Conservation (phyloP, 768 basidiomycete genomes). For the Leccinum rimulosum region DNA sequence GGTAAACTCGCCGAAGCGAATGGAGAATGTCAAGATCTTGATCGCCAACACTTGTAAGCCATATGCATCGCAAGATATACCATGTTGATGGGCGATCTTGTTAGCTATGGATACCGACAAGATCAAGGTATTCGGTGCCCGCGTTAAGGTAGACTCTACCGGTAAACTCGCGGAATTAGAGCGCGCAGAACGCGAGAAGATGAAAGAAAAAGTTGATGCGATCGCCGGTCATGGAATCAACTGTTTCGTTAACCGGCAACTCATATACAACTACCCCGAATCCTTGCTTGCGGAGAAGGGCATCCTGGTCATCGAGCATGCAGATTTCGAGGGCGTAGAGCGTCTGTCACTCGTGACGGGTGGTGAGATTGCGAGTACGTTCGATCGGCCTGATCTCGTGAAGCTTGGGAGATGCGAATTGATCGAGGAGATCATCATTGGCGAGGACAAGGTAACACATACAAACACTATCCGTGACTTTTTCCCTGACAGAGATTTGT, state of each 20-base stretch:
- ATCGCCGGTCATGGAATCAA: constrained; percentile 86
- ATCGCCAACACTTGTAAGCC: constrained; percentile 95
- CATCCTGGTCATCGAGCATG: constrained; percentile 96
- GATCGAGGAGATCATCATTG: constrained; percentile 99
- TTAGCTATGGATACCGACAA: constrained; percentile 99
- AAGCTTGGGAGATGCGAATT: constrained; percentile 91
- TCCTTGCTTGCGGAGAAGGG: constrained; percentile 92
- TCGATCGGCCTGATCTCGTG: constrained; percentile 88
- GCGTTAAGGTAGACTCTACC: constrained; percentile 93
- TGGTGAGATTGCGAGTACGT: constrained; percentile 95
- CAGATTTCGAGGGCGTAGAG: constrained; percentile 99
- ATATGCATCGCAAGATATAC: neutral
- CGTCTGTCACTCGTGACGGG: constrained; percentile 93
- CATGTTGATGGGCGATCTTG: neutral
- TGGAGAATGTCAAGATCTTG: constrained; percentile 93
- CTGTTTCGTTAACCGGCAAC: constrained; percentile 95
- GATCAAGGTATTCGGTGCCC: constrained; percentile 98
- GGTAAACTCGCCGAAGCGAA: constrained; percentile 89
- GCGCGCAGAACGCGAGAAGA: constrained; percentile 96
- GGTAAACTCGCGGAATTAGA: constrained; percentile 98
- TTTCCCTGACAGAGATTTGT: constrained; percentile 4
- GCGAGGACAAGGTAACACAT: constrained; percentile 86
- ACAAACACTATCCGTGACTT: neutral
- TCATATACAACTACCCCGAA: constrained; percentile 99
- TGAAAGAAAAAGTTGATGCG: constrained; percentile 96